Conservation (phyloP, 495 filamentous ascomycete genomes). For the Podospora appendiculata region DNA sequence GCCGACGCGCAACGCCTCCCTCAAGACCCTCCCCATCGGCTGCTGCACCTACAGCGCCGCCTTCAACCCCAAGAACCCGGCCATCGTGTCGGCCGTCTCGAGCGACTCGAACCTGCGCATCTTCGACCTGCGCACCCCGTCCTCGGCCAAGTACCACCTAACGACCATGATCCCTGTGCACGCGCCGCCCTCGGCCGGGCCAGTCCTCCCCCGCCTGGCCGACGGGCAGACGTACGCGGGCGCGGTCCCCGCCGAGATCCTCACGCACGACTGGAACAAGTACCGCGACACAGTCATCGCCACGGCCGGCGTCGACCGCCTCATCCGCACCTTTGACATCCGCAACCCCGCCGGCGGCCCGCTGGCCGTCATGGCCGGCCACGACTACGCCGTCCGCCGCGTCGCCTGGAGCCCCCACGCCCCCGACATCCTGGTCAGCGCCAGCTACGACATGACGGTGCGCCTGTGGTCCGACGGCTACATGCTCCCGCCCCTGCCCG, state of each 20-base stretch:
- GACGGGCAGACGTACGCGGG: slow-evolving; percentile 25
- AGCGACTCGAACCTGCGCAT: slow-evolving; percentile 80
- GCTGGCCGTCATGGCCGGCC: slow-evolving; percentile 62
- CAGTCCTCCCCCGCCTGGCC: slow-evolving; percentile 21
- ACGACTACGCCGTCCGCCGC: slow-evolving; percentile 82
- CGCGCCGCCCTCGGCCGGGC: slow-evolving; percentile 32
- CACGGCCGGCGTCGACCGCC: slow-evolving; percentile 79
- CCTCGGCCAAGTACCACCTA: slow-evolving; percentile 75
- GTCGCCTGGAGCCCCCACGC: slow-evolving; percentile 90
- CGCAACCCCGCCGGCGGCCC: slow-evolving; percentile 65
- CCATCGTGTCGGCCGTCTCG: slow-evolving; percentile 71
- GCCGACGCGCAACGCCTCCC: slow-evolving; percentile 59
- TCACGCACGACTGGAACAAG: slow-evolving; percentile 99
- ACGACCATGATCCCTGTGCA: slow-evolving; percentile 72
- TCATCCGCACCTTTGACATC: slow-evolving; percentile 84
- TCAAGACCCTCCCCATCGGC: slow-evolving; percentile 79
- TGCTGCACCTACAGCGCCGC: slow-evolving; percentile 83
- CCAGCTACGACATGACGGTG: slow-evolving; percentile 96
- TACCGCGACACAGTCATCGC: slow-evolving; percentile 79
- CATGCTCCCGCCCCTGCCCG: slow-evolving; percentile 29
- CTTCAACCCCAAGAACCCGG: slow-evolving; percentile 72
- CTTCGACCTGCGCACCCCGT: slow-evolving; percentile 82
- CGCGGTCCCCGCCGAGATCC: slow-evolving; percentile 53
- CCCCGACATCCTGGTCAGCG: slow-evolving; percentile 72
- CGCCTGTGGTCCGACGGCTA: slow-evolving; percentile 83